A percentile compares a stretch with the other conserved stretches of the same genome.
These are phyloP conservation scores for Tulasnella sp. DNA, from an alignment of 768 basidiomycete species.

Conservation along the genomic window DNA sequence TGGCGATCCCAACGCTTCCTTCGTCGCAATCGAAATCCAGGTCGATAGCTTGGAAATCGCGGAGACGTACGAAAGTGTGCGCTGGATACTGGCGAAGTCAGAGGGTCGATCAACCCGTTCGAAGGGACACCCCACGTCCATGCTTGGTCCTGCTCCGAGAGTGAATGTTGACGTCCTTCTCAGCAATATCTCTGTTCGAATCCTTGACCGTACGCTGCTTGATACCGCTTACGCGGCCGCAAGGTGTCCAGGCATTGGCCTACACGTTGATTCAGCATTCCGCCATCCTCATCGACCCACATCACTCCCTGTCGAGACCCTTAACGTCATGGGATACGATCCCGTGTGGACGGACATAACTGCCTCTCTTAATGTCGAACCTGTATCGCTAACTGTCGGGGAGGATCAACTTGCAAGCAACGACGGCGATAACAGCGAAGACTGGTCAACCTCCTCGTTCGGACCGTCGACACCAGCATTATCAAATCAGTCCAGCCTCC, in stretches of 20 bases:
- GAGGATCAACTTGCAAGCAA: background rate
- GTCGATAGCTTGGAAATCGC: constrained; percentile 39
- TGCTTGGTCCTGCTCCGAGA: constrained; percentile 38
- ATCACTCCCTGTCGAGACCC: no score
- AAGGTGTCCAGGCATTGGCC: background rate
- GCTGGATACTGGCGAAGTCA: constrained; percentile 29
- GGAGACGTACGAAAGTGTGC: constrained; percentile 33
- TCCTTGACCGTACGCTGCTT: background rate
- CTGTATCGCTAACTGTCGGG: background rate
- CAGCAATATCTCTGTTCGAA: constrained; percentile 39
- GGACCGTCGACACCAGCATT: background rate
- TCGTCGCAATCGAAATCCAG: constrained; percentile 38
- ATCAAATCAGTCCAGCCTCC: background rate
- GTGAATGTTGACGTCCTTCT: constrained; percentile 38
- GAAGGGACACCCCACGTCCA: background rate
- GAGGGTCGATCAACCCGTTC: constrained; percentile 18
- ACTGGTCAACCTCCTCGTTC: background rate
- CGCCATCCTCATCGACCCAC: background rate
- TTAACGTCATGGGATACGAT: background rate
- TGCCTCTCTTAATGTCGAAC: background rate
- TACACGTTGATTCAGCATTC: background rate
- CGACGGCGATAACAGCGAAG: background rate
- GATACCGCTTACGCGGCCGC: no score
- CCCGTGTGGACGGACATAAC: background rate
- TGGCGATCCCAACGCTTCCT: constrained; percentile 49